Evolutionary conservation across 176 grass and related monocot species (phyloP), one percentile per base, ranked within the genome.

Genomic region (Poa pratensis): DNA sequence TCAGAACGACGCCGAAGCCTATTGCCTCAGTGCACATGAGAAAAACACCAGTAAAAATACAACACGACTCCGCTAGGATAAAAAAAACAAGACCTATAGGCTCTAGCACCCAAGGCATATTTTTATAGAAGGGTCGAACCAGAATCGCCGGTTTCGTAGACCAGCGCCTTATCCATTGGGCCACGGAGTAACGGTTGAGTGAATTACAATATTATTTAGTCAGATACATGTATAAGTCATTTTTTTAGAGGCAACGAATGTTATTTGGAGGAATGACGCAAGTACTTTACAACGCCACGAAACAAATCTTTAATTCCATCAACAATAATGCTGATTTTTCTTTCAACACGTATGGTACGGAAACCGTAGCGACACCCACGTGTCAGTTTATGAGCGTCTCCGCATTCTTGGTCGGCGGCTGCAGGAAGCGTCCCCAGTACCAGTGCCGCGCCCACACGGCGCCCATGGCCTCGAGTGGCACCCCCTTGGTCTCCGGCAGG

Each of bases 111-210:
- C n/a, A n/a, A n/a, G n/a, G n/a, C n/a, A n/a, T n/a, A n/a, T n/a
- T n/a, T n/a, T n/a, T n/a, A n/a, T n/a, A n/a, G n/a, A n/a, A n/a
- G n/a, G n/a, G n/a, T n/a, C n/a, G n/a, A n/a, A n/a, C n/a, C n/a
- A n/a, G n/a, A n/a, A n/a, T n/a, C n/a, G n/a, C n/a, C n/a, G n/a
- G 91, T 95, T 98, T 79, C 93, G 91, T 98, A 94, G 89, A 95
- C 91, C 96, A 95, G 91, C 91, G 91, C 91, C 91, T 92, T 94
- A 92, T 94, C 93, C 96, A 94, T 94, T 95, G 96, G 95, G 95
- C 93, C 93, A 95, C 83, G 86, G 91, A 95, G 89, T 92, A 1
- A 30, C 28, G n/a, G n/a, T 30, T 30, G 28, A 30, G 28, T 30
- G 1, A 30, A 30, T 30, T 1, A 30, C 28, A 30, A 30, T 30